A percentile compares a stretch with the other conserved stretches of the same genome.
Evolutionary conservation across 2,329 filamentous ascomycete species (phyloP).

Genomic region (Magnaporthiopsis incrustans): DNA sequence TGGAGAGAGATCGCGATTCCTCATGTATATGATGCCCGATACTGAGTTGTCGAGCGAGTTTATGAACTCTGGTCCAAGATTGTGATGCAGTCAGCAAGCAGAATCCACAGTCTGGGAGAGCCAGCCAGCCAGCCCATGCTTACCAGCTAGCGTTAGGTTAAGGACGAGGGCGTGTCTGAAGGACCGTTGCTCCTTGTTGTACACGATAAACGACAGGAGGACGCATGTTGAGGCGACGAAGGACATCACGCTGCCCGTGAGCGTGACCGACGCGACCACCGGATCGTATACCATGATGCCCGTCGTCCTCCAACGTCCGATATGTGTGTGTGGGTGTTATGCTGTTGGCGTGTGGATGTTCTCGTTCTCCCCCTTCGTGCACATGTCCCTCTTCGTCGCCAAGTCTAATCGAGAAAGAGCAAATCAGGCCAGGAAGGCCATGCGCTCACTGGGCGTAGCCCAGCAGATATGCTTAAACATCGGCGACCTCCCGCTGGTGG

Average conservation of each 20-base stretch:
- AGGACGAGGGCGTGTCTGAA: slow-evolving; percentile 18
- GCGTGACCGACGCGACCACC: slow-evolving; percentile 9
- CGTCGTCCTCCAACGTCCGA: background rate
- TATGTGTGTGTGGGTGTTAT: background rate
- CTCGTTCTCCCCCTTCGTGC: background rate
- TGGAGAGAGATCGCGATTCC: slow-evolving; percentile 17
- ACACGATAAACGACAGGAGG: slow-evolving; percentile 11
- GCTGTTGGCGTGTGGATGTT: background rate
- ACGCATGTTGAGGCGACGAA: slow-evolving; percentile 11
- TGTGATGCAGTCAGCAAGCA: background rate
- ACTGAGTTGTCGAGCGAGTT: slow-evolving; percentile 34
- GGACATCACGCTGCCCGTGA: slow-evolving; percentile 13
- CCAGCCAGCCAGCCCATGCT: slow-evolving; percentile 7
- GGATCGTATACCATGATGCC: slow-evolving; percentile 6
- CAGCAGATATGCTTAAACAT: background rate
- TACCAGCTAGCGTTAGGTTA: slow-evolving; percentile 17
- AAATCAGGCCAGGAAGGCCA: background rate
- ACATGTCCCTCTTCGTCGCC: background rate
- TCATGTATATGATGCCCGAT: slow-evolving; percentile 28
- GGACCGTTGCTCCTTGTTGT: slow-evolving; percentile 14
- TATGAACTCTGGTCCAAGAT: slow-evolving; percentile 25
- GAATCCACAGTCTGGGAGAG: background rate
- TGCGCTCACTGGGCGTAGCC: background rate
- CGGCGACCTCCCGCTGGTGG: too few species aligned
- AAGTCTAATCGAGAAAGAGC: background rate